phyloP scores from a whole-genome alignment of 768 basidiomycete genomes.

The Erythrobasidium yunnanense region DNA sequence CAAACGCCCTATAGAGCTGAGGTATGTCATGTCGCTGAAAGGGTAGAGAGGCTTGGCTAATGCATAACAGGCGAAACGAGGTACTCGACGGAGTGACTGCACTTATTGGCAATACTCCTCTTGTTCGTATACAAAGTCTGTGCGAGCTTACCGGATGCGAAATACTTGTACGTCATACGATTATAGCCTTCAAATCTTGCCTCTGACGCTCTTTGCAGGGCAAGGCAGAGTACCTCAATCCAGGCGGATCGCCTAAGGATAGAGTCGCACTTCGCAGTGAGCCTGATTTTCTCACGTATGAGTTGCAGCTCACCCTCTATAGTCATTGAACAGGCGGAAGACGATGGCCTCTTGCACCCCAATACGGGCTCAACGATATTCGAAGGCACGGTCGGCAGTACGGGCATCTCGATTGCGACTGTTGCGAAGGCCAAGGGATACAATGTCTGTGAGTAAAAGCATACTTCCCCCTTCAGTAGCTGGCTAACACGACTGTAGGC shows the following conservation, averaged over 20 bases:
- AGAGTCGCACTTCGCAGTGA: slow-evolving; percentile 87
- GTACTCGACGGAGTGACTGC: slow-evolving; percentile 69
- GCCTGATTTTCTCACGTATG: no score
- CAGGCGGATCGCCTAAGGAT: slow-evolving; percentile 95
- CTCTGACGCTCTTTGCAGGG: slow-evolving; percentile 45
- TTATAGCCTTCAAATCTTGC: neutral
- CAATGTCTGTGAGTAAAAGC: slow-evolving; percentile 29
- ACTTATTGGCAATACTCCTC: slow-evolving; percentile 81
- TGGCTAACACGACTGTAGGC: slow-evolving; percentile 46
- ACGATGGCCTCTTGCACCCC: slow-evolving; percentile 65
- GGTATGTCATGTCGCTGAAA: neutral
- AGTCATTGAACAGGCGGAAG: slow-evolving; percentile 95
- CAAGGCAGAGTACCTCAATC: slow-evolving; percentile 95
- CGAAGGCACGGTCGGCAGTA: slow-evolving; percentile 92
- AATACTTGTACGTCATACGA: slow-evolving; percentile 51
- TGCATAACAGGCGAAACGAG: slow-evolving; percentile 49
- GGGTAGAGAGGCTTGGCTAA: no score
- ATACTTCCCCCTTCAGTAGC: neutral
- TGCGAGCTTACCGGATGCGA: slow-evolving; percentile 85
- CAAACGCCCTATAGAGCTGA: slow-evolving; percentile 18
- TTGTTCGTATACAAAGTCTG: slow-evolving; percentile 79
- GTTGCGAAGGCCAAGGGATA: slow-evolving; percentile 49
- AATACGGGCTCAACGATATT: slow-evolving; percentile 85
- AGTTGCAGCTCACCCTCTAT: slow-evolving; percentile 39
- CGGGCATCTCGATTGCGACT: slow-evolving; percentile 90